These are phyloP conservation scores for Cryphonectria naterciae DNA, from an alignment of 2,329 filamentous ascomycete genomes.

Conservation along the genomic window DNA sequence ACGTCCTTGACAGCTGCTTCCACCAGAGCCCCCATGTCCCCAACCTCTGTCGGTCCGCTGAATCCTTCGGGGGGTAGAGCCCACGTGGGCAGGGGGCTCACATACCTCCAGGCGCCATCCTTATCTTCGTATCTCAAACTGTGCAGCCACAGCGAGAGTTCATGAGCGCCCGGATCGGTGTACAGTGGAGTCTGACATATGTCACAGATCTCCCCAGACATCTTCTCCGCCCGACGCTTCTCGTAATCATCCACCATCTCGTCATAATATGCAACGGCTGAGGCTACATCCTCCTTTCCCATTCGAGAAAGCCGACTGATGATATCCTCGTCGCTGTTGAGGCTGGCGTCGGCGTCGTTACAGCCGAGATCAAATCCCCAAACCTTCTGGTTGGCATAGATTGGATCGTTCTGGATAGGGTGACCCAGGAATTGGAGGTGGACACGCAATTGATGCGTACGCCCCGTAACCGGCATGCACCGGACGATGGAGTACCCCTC, in stretches of 20 bases:
- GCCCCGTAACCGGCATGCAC: conserved; percentile 88
- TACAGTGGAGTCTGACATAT: conserved; percentile 88
- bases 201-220: conserved; percentile 82
- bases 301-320: conserved; percentile 83
- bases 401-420: conserved; percentile 95
- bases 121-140: conserved; percentile 87
- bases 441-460: conserved; percentile 93
- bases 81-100: conserved; percentile 84
- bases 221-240: conserved; percentile 87
- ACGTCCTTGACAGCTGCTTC: conserved; percentile 53
- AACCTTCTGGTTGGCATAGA: conserved; percentile 92
- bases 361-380: conserved; percentile 82
- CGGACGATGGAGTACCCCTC: conserved; percentile 93
- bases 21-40: conserved; percentile 62
- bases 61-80: conserved; percentile 77
- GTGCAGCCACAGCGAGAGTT: conserved; percentile 92
- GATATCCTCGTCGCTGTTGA: conserved; percentile 84
- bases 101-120: conserved; percentile 83
- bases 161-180: conserved; percentile 86
- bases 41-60: conserved; percentile 72
- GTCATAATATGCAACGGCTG: conserved; percentile 91
- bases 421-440: conserved; percentile 94
- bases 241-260: conserved; percentile 91
- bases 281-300: conserved; percentile 91
- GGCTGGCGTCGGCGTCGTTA: conserved; percentile 65